A percentile compares a stretch with the other conserved stretches of the same genome.
These are phyloP conservation scores for Dendrobium catenatum DNA, from an alignment of 106 monocot species.

Conservation along the genomic window DNA sequence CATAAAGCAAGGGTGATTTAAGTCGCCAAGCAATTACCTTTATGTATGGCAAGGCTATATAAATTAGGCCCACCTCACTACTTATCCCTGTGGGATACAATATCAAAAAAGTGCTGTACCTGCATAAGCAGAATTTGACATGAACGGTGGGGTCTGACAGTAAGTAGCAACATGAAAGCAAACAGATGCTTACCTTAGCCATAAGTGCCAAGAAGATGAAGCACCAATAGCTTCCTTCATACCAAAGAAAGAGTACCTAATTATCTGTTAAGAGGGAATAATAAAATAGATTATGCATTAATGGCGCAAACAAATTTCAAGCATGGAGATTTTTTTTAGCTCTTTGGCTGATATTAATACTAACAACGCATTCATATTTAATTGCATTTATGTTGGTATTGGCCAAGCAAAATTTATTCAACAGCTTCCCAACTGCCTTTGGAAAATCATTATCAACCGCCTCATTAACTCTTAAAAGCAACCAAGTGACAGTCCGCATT, in stretches of 20 bases:
- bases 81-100: slow-evolving; percentile 79
- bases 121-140: slow-evolving; percentile 15
- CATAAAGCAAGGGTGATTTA: neutral
- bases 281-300: neutral
- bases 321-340: neutral
- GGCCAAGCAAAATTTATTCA: too few species aligned
- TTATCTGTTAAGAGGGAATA: slow-evolving; percentile 35
- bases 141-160: neutral
- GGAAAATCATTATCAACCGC: too few species aligned
- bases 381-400: too few species aligned
- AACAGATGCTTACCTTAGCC: slow-evolving; percentile 60
- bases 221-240: slow-evolving; percentile 72
- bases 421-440: too few species aligned
- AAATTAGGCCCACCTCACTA: slow-evolving; percentile 80
- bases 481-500: too few species aligned
- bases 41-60: slow-evolving; percentile 60
- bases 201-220: slow-evolving; percentile 83
- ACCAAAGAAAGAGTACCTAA: slow-evolving; percentile 93
- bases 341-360: neutral
- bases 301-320: neutral
- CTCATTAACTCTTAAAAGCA: too few species aligned
- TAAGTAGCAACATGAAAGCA: neutral
- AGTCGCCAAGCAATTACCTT: slow-evolving; percentile 38
- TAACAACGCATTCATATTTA: too few species aligned
- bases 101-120: slow-evolving; percentile 85